Evolutionary conservation across 2,329 filamentous ascomycete genomes (phyloP).

Genomic region (Diplodia seriata): DNA sequence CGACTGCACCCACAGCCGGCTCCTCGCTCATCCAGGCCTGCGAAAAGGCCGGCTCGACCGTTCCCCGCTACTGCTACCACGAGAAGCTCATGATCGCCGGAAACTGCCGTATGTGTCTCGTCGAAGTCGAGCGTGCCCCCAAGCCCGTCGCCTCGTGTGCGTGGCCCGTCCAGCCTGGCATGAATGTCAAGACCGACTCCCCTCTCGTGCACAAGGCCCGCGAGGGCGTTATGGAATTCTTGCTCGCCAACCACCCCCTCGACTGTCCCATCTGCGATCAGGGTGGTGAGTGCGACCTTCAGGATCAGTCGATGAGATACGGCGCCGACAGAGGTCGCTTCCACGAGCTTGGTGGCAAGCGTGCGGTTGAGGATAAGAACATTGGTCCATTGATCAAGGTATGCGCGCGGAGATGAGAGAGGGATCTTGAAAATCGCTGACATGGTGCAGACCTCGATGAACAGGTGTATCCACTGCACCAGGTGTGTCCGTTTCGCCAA

Average conservation of each 20-base stretch:
- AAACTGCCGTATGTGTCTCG: slow-evolving; percentile 99
- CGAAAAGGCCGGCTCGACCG: slow-evolving; percentile 91
- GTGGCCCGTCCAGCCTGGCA: slow-evolving; percentile 97
- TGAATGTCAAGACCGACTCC: slow-evolving; percentile 99
- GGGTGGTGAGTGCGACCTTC: slow-evolving; percentile 97
- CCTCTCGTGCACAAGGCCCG: slow-evolving; percentile 95
- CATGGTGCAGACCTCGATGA: slow-evolving; percentile 82
- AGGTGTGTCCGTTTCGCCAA: slow-evolving; percentile 97
- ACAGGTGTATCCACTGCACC: slow-evolving; percentile 99
- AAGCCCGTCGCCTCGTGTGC: slow-evolving; percentile 98
- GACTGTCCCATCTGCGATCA: slow-evolving; percentile 99
- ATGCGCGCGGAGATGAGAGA: slow-evolving; percentile 12
- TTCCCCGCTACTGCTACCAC: slow-evolving; percentile 99
- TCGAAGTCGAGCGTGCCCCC: slow-evolving; percentile 94
- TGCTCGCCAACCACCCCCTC: slow-evolving; percentile 93
- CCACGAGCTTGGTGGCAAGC: slow-evolving; percentile 94
- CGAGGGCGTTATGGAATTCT: slow-evolving; percentile 98
- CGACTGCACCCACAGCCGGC: slow-evolving; percentile 69
- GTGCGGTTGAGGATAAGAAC: slow-evolving; percentile 99
- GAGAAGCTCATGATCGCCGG: slow-evolving; percentile 99
- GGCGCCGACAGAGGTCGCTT: slow-evolving; percentile 95
- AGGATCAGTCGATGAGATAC: slow-evolving; percentile 99
- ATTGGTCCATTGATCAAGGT: slow-evolving; percentile 94
- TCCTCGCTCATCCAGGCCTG: slow-evolving; percentile 98
- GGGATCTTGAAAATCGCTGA: slow-evolving; percentile 39